Base-by-base conservation (phyloP, 495 filamentous ascomycete species). In the Neurospora tetraspora region DNA sequence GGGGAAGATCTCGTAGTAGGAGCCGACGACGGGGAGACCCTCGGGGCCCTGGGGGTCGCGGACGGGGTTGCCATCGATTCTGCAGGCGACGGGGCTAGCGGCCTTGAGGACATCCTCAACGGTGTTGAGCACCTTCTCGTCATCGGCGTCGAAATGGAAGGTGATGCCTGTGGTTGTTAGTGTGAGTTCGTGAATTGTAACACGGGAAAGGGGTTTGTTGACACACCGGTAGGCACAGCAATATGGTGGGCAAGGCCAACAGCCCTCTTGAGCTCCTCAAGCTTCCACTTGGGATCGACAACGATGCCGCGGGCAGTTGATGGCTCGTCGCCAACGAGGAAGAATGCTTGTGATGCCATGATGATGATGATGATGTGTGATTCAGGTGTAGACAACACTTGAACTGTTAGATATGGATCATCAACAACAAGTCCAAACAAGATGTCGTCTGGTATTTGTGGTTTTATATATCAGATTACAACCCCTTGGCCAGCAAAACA, bases 1-100 rank as follows among this genome's bases (percentile, higher is more conserved):
- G 0, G 88, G 86, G 74, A 82, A 90, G 31, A 89, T 77, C 74
- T 89, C 88, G 74, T 85, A 87, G 80, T 81, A 85, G 75, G 79
- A 85, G 5, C 88, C 87, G 37, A 87, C 81, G 16, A 79, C 74
- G 7, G 88, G 88, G 5, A 89, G 74, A 5, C 81, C 84, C 2
- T 75, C 73, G 4, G 87, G 88, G 5, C 85, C 84, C 4, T 81
- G 81, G 6, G 82, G 76, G 12, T 83, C 80, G 7, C 83, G 81
- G 18, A 87, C 81, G 16, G 77, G 53, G 37, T 83, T 76, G 11
- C 84, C 85, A 70, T 86, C 83, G 27, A 87, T 80, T 23, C 80
- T 80, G 68, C 86, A 78, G 8, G 79, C 80, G 18, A 88, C 71
- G 2, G 81, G 79, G 7, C 69, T 75, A 20, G 74, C n/a, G 0